A percentile compares a stretch with the other conserved stretches of the same genome.
phyloP scores from a whole-genome alignment of 2,329 filamentous ascomycete genomes.

The Corynespora cassiicola region DNA sequence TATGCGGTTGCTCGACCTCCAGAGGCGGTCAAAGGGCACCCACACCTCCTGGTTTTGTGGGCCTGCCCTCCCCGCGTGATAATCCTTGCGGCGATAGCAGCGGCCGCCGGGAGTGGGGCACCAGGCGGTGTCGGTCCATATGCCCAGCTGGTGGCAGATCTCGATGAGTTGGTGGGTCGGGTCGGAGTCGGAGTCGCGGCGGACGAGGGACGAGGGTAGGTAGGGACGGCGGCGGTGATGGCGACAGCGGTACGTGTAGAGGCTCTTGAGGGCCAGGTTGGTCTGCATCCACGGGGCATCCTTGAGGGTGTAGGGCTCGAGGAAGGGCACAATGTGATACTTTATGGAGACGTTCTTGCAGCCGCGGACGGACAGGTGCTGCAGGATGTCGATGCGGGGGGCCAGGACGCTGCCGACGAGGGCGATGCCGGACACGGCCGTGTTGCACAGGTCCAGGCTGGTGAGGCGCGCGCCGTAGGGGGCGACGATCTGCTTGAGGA shows the following conservation, averaged over 20 bases:
- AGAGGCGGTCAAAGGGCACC: constrained; percentile 67
- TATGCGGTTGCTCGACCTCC: constrained; percentile 66
- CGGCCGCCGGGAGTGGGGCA: constrained; percentile 64
- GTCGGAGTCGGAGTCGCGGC: constrained; percentile 66
- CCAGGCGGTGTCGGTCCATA: constrained; percentile 69
- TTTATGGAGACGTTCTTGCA: constrained; percentile 71
- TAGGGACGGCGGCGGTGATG: constrained; percentile 67
- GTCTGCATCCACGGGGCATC: constrained; percentile 50
- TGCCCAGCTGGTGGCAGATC: constrained; percentile 63
- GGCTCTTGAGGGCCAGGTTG: constrained; percentile 62
- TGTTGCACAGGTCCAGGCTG: constrained; percentile 67
- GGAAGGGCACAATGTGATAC: constrained; percentile 68
- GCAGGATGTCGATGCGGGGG: constrained; percentile 60
- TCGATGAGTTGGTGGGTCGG: constrained; percentile 67
- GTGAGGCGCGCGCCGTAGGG: constrained; percentile 63
- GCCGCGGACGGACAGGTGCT: constrained; percentile 66
- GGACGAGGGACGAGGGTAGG: constrained; percentile 60
- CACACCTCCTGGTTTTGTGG: constrained; percentile 64
- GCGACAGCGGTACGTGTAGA: constrained; percentile 68
- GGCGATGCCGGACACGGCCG: constrained; percentile 64
- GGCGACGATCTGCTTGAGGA: constrained; percentile 62
- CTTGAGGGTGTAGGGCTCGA: constrained; percentile 50
- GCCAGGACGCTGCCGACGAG: constrained; percentile 62
- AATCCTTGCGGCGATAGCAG: constrained; percentile 63
- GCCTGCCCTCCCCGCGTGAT: constrained; percentile 62